Evolutionary conservation across 2,329 filamentous ascomycete genomes (phyloP).

Genomic region (Colletotrichum australisinense): DNA sequence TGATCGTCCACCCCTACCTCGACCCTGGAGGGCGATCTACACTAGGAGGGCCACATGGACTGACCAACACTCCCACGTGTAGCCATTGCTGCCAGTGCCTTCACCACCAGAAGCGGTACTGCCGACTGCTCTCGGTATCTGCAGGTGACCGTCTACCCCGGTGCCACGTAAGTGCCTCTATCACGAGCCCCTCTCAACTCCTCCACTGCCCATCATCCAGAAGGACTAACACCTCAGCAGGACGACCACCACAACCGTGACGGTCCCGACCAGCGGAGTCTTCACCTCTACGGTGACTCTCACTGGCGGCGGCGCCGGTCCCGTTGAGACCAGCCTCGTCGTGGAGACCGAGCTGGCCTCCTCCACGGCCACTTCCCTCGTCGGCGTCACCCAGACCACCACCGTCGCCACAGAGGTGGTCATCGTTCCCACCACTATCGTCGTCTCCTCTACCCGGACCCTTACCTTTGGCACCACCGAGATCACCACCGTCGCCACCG

Average conservation of each 20-base stretch:
- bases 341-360: background rate
- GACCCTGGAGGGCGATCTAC: background rate
- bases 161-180: slow-evolving; percentile 12
- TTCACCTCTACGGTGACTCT: slow-evolving; percentile 15
- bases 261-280: slow-evolving; percentile 23
- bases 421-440: slow-evolving; percentile 23
- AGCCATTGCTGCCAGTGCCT: slow-evolving; percentile 29
- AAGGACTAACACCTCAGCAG: slow-evolving; percentile 5
- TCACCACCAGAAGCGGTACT: slow-evolving; percentile 24
- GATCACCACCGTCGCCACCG: slow-evolving; percentile 30
- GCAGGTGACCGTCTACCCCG: slow-evolving; percentile 20
- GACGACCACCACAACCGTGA: slow-evolving; percentile 26
- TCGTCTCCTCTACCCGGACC: slow-evolving; percentile 28
- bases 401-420: slow-evolving; percentile 28
- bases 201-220: background rate
- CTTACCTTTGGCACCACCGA: slow-evolving; percentile 28
- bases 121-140: slow-evolving; percentile 30
- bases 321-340: slow-evolving; percentile 23
- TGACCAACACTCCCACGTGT: background rate
- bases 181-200: background rate
- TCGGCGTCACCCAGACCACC: slow-evolving; percentile 17
- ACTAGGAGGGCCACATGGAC: background rate
- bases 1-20: background rate
- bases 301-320: slow-evolving; percentile 8
- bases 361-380: slow-evolving; percentile 8